Conservation (phyloP, 2,329 filamentous ascomycete genomes). For the Tricladium varicosporioides region DNA sequence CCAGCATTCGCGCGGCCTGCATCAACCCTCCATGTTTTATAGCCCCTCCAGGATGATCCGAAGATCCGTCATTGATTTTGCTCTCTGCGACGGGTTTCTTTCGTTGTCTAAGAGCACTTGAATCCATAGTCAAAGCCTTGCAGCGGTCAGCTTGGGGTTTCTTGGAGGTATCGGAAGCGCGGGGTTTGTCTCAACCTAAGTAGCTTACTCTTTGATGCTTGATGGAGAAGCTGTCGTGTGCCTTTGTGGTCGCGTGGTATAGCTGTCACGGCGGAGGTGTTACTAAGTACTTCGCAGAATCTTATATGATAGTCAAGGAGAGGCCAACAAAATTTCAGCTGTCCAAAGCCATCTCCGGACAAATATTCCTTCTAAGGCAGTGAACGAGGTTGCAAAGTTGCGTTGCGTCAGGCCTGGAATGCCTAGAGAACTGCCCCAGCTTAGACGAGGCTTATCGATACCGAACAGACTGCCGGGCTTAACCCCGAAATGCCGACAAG, state of each 20-base stretch:
- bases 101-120: constrained; percentile 27
- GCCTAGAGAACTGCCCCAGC: not conserved
- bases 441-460: not conserved
- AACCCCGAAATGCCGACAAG: not conserved
- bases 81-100: constrained; percentile 12
- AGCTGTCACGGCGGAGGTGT: not conserved
- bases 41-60: constrained; percentile 33
- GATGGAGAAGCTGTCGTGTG: constrained; percentile 19
- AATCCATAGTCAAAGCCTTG: constrained; percentile 22
- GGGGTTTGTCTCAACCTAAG: not conserved
- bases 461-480: not conserved
- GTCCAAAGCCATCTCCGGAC: not conserved
- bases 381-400: not conserved
- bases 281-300: not conserved
- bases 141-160: not conserved
- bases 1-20: constrained; percentile 30
- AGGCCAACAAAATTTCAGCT: not conserved
- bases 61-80: not conserved
- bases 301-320: not conserved
- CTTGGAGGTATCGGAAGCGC: not conserved
- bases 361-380: not conserved
- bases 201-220: not conserved
- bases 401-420: not conserved
- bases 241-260: constrained; percentile 11
- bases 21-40: constrained; percentile 31